Conservation (phyloP, 1,284 basidiomycete species). For the Melampsora larici-populina region DNA sequence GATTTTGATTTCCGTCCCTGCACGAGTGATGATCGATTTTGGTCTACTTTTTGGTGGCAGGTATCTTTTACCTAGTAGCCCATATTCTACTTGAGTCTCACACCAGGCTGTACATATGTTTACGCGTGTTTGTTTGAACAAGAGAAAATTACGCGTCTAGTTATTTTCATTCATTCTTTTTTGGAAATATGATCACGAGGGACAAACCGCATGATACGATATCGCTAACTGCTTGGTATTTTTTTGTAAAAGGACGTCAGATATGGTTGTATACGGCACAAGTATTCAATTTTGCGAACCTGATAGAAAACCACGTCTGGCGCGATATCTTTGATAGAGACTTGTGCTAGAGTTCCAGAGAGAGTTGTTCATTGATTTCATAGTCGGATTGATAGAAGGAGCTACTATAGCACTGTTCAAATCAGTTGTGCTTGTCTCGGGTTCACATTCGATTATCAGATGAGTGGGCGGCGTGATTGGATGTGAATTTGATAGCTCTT, state of each 20-base stretch:
- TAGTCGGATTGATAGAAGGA: background rate
- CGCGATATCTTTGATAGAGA: conserved; percentile 9
- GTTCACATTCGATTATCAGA: background rate
- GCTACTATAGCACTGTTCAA: background rate
- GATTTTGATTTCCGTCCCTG: conserved; percentile 16
- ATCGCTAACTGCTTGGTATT: conserved; percentile 23
- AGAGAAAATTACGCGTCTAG: background rate
- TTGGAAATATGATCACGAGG: background rate
- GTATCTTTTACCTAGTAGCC: conserved; percentile 30
- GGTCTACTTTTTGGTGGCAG: conserved; percentile 17
- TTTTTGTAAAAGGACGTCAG: background rate
- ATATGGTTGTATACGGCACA: background rate
- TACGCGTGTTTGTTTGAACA: background rate
- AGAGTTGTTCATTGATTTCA: background rate
- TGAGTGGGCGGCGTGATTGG: background rate
- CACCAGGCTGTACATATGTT: conserved; percentile 28
- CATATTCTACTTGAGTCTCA: conserved; percentile 41
- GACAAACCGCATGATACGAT: conserved; percentile 36
- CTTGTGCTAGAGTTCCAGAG: background rate
- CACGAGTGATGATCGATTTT: conserved; percentile 7
- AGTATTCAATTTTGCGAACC: background rate
- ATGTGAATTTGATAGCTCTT: no score
- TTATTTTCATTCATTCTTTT: background rate
- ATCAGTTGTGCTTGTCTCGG: background rate
- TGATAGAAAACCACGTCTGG: conserved; percentile 9